Percentiles rank a stretch among this genome's conserved stretches.
phyloP scores from a whole-genome alignment of 2,329 filamentous ascomycete species.

The Thielaviopsis punctulata region DNA sequence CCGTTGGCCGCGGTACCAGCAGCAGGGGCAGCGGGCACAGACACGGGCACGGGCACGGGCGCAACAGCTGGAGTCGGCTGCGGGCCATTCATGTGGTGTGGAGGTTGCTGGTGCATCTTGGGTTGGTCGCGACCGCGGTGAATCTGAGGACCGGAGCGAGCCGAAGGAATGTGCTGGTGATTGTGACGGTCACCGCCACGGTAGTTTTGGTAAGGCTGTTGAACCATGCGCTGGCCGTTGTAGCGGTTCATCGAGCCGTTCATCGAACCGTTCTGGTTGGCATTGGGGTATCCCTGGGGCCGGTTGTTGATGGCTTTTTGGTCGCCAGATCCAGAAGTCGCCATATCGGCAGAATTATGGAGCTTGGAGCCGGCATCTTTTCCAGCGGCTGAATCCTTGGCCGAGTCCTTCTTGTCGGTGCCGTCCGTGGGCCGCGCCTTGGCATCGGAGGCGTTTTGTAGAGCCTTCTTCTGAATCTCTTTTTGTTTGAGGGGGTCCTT shows the following conservation, averaged over 20 bases:
- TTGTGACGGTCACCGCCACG: background rate
- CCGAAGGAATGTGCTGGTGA: background rate
- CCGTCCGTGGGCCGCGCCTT: slow-evolving; percentile 15
- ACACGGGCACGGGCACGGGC: too few relatives aligned
- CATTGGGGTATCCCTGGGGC: slow-evolving; percentile 25
- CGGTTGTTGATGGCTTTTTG: slow-evolving; percentile 1
- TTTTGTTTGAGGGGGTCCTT: slow-evolving; percentile 93
- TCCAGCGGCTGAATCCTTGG: slow-evolving; percentile 17
- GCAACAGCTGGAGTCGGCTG: slow-evolving; percentile 4
- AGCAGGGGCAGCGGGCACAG: slow-evolving; percentile 38
- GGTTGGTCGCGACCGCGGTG: slow-evolving; percentile 1
- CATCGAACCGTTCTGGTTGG: slow-evolving; percentile 32
- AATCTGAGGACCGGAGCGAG: background rate
- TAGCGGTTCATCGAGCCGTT: slow-evolving; percentile 30
- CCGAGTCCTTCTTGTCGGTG: slow-evolving; percentile 28
- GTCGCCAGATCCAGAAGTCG: slow-evolving; percentile 14
- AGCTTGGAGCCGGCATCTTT: background rate
- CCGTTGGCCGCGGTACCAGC: slow-evolving; percentile 48
- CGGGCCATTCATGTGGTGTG: background rate
- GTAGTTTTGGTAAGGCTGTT: slow-evolving; percentile 4
- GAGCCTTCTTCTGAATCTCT: slow-evolving; percentile 63
- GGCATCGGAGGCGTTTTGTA: slow-evolving; percentile 28
- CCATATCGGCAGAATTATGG: slow-evolving; percentile 16
- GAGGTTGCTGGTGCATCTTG: background rate
- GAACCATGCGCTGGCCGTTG: slow-evolving; percentile 26